Base-by-base conservation (phyloP, 331 rosid genomes). In the Quercus lobata region DNA sequence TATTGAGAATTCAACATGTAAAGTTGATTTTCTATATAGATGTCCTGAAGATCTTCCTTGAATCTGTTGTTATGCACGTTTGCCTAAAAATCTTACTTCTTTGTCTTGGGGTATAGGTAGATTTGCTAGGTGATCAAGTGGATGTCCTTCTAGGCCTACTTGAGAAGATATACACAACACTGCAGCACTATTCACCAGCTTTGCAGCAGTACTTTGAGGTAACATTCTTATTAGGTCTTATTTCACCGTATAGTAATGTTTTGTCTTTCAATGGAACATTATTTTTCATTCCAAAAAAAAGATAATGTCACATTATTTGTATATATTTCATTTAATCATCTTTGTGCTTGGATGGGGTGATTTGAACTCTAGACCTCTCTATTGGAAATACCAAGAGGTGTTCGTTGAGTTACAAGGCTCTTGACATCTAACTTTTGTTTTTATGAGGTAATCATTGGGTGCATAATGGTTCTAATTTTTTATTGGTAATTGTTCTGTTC, bases 101-200 rank as follows among this genome's bases (percentile, higher is more conserved):
- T 34, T 74, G 17, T 29, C 14, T 49, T 62, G 2, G 65, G 70
- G 49, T 63, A 29, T 83, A 91, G 99, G 98, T 96, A 72, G 99
- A 96, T 89, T 86, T 93, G 86, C 87, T 93, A 35, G 99, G 94
- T 74, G 98, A 96, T 88, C 98, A 93, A 88, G 99, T 93, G 84
- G 97, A 96, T 60, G 76, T 82, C 29, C 92, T 93, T 72, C 56
- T 82, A 54, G 79, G 81, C 60, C 84, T 95, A 49, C 90, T 92
- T 81, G 88, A 90, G 87, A 93, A 87, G 79, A 81, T 88, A 83
- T 84, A 91, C 86, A 55, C 52, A 24, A 84, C 80, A 24, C 86
- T 93, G 78, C 75, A 77, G 84, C 87, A 78, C 41, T 74, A 84
- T 78, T 90, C 97, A 76, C 94, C 94, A 29, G 84, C 77, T 69